phyloP scores from a whole-genome alignment of 495 filamentous ascomycete species.

The Aspergillus indologenus region DNA sequence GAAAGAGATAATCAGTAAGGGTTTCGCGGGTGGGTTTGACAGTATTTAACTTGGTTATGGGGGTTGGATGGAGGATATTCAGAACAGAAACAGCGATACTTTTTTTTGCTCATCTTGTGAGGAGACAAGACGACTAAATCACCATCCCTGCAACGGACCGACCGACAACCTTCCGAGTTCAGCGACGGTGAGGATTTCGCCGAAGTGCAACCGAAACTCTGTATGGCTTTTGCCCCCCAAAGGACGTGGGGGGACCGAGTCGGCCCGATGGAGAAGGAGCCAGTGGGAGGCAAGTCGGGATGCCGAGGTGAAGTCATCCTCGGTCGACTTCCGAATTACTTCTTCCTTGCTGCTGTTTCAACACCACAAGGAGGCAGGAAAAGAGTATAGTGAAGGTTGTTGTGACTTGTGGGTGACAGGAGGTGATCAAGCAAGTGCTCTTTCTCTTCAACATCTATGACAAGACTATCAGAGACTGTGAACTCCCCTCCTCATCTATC shows the following conservation, averaged over 20 bases:
- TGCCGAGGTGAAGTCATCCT: neutral
- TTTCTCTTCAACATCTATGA: no score
- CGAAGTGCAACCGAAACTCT: neutral
- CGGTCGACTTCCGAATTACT: neutral
- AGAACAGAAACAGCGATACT: neutral
- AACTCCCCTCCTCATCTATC: no score
- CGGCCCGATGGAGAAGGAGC: neutral
- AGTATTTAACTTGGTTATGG: neutral
- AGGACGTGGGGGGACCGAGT: neutral
- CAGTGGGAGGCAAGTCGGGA: neutral
- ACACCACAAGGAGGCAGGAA: no score
- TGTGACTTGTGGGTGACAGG: no score
- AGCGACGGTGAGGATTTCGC: neutral
- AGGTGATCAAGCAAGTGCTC: no score
- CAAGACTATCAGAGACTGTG: no score
- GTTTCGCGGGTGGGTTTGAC: no score
- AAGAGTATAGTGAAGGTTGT: no score
- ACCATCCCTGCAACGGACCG: neutral
- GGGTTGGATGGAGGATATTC: neutral
- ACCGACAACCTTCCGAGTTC: neutral
- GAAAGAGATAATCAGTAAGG: neutral
- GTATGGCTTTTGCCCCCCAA: neutral
- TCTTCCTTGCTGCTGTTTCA: neutral
- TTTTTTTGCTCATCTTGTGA: neutral
- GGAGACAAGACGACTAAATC: neutral